These are phyloP conservation scores for Plasmodium blacklocki DNA, from an alignment of 169 alveolate species.

Conservation along the genomic window DNA sequence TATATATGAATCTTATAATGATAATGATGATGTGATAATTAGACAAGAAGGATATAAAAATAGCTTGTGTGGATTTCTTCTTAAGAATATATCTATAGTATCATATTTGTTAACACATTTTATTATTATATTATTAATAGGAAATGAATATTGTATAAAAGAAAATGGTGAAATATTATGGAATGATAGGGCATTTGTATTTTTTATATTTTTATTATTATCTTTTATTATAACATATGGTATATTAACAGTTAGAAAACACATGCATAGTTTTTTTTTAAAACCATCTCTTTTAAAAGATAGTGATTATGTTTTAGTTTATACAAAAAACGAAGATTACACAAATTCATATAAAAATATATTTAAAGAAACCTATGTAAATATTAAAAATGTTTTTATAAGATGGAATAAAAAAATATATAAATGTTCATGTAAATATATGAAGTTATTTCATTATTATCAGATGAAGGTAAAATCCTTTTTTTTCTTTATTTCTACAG, in stretches of 20 bases:
- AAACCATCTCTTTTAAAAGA: constrained; percentile 53
- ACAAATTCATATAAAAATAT: constrained; percentile 5
- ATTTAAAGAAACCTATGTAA: neutral
- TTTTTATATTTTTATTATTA: constrained; percentile 58
- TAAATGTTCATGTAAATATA: no score
- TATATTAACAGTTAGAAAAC: constrained; percentile 50
- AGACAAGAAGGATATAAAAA: constrained; percentile 70
- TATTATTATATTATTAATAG: constrained; percentile 77
- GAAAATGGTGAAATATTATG: constrained; percentile 79
- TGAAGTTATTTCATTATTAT: no score
- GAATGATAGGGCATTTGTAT: constrained; percentile 82
- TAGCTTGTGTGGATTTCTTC: constrained; percentile 18
- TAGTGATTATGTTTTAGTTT: constrained; percentile 63
- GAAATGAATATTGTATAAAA: constrained; percentile 84
- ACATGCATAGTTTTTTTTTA: constrained; percentile 54
- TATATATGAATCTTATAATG: constrained; percentile 25
- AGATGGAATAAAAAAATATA: neutral
- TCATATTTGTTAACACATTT: constrained; percentile 73
- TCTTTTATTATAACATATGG: constrained; percentile 56
- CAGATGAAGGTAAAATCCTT: no score
- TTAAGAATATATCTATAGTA: constrained; percentile 44
- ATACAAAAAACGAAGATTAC: constrained; percentile 58
- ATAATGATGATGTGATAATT: constrained; percentile 33
- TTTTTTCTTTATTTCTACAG: no score
- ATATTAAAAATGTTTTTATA: neutral